Evolutionary conservation across 177 flowering plant genomes (phyloP).

Genomic region (Vitis hybrid): DNA sequence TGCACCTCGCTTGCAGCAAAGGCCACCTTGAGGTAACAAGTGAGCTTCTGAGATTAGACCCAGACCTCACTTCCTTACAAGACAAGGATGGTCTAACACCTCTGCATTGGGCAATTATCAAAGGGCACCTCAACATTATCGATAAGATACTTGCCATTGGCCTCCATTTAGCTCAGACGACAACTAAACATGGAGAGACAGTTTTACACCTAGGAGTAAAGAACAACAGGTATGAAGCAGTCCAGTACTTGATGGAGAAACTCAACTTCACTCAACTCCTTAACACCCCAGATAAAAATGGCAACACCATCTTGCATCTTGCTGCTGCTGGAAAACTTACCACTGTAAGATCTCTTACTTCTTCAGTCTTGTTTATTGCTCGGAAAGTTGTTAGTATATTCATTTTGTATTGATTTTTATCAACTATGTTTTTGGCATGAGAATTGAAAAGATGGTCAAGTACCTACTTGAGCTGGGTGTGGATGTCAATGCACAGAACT

Average conservation of each 20-base stretch:
- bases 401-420: too few species aligned
- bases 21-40: conserved; percentile 51
- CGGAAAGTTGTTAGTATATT: too few species aligned
- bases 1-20: conserved; percentile 54
- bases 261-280: conserved; percentile 34
- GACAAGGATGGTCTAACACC: conserved; percentile 52
- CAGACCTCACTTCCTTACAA: conserved; percentile 35
- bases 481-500: conserved; percentile 47
- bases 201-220: conserved; percentile 54
- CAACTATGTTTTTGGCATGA: conserved; percentile 1
- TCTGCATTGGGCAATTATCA: conserved; percentile 51
- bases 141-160: conserved; percentile 45
- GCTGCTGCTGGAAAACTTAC: conserved; percentile 55
- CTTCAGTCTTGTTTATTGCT: not conserved
- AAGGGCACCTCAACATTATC: conserved; percentile 45
- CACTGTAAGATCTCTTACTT: conserved; percentile 25
- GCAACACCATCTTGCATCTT: conserved; percentile 60
- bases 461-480: conserved; percentile 37
- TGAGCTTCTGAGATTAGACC: conserved; percentile 40
- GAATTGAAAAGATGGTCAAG: conserved; percentile 37
- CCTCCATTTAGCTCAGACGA: conserved; percentile 32
- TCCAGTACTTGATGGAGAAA: conserved; percentile 41
- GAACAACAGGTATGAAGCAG: conserved; percentile 47
- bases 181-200: conserved; percentile 43
- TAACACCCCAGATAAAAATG: conserved; percentile 39